Base-by-base conservation (phyloP, 2,329 filamentous ascomycete genomes). In the Botrytis paeoniae region DNA sequence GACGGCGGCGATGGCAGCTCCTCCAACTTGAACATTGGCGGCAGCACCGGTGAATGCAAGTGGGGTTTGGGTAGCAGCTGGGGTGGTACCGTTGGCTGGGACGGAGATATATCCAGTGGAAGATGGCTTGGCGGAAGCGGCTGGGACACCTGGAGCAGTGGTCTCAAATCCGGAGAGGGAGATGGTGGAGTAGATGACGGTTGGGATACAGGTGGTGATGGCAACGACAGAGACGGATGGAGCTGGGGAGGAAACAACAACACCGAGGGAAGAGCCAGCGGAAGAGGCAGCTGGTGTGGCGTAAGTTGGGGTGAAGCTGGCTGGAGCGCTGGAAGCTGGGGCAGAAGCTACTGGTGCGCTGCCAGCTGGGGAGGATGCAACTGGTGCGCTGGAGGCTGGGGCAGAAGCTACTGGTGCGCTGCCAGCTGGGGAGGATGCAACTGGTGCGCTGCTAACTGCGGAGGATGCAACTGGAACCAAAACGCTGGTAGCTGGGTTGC, bases 1-100 rank as follows among this genome's bases (percentile, higher is more conserved):
- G 48, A 75, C 48, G 61, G 74, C 75, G 29, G 75, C 76, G 51
- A 75, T 64, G 37, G 73, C 74, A 65, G 75, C 74, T 54, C 75
- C 73, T 64, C 70, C 73, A 62, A 65, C 65, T 35, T 74, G 59
- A 62, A 71, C 60, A 18, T 29, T 60, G 37, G 59, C 41, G 20
- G 74, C 74, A 25, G 66, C 43, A 39, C 45, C 64, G 20, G 73
- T 59, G 68, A 73, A 70, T 6, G 73, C 29, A 16, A 61, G 32
- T 75, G 76, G 76, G 54, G 72, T 65, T 14, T 69, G 51, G 14
- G 75, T 75, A 39, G 69, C 70, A 32, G 43, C n/a, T 72, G 75
- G 72, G 51, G 51, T 57, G 51, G 68, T 70, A 37, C 39, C 66
- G 54, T 64, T 71, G 16, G 29, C 61, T 48, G 69, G 62, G 63